Percentiles rank a stretch among this genome's conserved stretches.
Evolutionary conservation across 2,329 filamentous ascomycete genomes (phyloP).

Genomic region (Cladophialophora exuberans): DNA sequence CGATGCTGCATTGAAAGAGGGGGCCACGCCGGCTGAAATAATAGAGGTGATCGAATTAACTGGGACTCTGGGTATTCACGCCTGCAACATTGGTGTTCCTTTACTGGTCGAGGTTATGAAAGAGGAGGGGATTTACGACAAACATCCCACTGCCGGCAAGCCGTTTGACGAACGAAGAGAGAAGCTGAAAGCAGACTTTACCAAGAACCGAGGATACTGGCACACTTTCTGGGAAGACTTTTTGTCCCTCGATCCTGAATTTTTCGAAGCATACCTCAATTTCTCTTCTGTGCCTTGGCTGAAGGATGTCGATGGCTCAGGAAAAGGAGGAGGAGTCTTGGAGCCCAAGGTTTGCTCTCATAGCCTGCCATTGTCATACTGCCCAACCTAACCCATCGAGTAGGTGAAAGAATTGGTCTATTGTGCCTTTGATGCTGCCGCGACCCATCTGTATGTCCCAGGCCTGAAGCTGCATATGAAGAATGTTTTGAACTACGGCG

Average conservation of each 20-base stretch:
- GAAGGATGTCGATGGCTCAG: constrained; percentile 23
- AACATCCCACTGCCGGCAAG: constrained; percentile 35
- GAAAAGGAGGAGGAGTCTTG: constrained; percentile 40
- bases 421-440: constrained; percentile 52
- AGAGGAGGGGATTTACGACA: constrained; percentile 39
- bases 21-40: constrained; percentile 48
- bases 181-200: constrained; percentile 48
- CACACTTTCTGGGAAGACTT: constrained; percentile 40
- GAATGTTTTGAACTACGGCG: constrained; percentile 52
- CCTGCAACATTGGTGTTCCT: constrained; percentile 52
- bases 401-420: constrained; percentile 51
- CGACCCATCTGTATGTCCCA: constrained; percentile 53
- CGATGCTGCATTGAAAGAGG: constrained; percentile 43
- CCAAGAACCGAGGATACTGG: constrained; percentile 52
- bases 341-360: constrained; percentile 44
- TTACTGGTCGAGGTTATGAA: constrained; percentile 51
- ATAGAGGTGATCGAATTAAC: constrained; percentile 51
- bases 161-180: constrained; percentile 43
- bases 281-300: constrained; percentile 48
- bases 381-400: not conserved
- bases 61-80: constrained; percentile 51
- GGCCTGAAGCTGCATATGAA: constrained; percentile 54
- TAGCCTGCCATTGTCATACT: not conserved
- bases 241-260: constrained; percentile 46
- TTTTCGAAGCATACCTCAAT: constrained; percentile 53